Percentiles rank a stretch among this genome's conserved stretches.
phyloP scores from a whole-genome alignment of 306 rosid species.

The Citrullus mucosospermus region DNA sequence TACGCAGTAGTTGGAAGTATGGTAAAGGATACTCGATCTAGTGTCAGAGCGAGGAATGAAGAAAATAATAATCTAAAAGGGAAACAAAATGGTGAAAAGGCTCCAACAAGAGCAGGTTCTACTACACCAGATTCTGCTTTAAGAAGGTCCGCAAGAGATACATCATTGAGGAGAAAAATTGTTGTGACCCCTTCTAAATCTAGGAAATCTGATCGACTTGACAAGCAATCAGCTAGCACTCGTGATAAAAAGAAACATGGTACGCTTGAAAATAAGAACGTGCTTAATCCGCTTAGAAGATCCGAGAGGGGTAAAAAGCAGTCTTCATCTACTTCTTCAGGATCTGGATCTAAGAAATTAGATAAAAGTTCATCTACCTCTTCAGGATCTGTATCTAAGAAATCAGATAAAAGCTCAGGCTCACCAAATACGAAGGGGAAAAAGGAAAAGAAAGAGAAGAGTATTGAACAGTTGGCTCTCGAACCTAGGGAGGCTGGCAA shows the following conservation, averaged over 20 bases:
- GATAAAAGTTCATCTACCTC: slow-evolving; percentile 13
- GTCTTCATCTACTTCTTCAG: slow-evolving; percentile 24
- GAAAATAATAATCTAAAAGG: slow-evolving; percentile 21
- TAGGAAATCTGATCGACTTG: slow-evolving; percentile 32
- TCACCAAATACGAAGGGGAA: slow-evolving; percentile 21
- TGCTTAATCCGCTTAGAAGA: slow-evolving; percentile 42
- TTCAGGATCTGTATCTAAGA: slow-evolving; percentile 34
- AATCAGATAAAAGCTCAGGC: slow-evolving; percentile 25
- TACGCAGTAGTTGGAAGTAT: slow-evolving; percentile 22
- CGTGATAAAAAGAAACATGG: slow-evolving; percentile 21
- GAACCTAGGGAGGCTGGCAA: slow-evolving; percentile 25
- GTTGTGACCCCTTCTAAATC: slow-evolving; percentile 20
- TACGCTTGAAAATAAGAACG: slow-evolving; percentile 25
- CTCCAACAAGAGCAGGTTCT: slow-evolving; percentile 16
- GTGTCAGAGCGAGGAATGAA: slow-evolving; percentile 31
- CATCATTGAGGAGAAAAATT: slow-evolving; percentile 20
- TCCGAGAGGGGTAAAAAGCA: slow-evolving; percentile 33
- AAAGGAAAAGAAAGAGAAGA: slow-evolving; percentile 38
- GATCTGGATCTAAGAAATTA: slow-evolving; percentile 23
- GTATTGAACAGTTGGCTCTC: slow-evolving; percentile 25
- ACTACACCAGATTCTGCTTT: slow-evolving; percentile 20
- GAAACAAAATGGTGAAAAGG: slow-evolving; percentile 20
- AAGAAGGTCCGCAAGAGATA: slow-evolving; percentile 48
- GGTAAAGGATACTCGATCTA: slow-evolving; percentile 38
- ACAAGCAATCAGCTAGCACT: slow-evolving; percentile 17